Evolutionary conservation across 371 early-diverging fungal species (phyloP).

Genomic region (Blakeslea trispora): DNA sequence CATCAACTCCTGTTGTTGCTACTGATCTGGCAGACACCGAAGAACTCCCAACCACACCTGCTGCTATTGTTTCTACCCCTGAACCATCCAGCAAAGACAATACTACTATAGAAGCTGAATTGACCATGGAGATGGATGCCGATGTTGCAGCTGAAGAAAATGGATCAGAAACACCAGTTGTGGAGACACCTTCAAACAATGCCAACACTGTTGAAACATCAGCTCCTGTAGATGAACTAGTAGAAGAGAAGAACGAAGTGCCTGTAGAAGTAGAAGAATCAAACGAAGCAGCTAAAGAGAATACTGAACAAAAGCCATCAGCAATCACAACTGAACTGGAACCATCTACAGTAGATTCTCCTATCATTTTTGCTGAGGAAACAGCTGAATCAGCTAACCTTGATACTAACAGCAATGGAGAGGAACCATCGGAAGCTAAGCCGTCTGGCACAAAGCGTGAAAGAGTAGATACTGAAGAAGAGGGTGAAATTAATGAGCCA

Average conservation of each 20-base stretch:
- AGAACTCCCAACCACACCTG: too few relatives aligned
- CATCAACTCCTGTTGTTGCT: not conserved
- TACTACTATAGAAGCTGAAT: conserved; percentile 1
- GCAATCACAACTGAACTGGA: too few relatives aligned
- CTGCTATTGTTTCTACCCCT: not conserved
- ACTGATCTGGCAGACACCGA: not conserved
- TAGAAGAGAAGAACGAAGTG: not conserved
- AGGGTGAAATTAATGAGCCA: not conserved
- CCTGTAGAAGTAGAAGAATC: too few relatives aligned
- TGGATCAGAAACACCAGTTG: not conserved
- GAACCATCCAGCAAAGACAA: not conserved
- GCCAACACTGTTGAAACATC: too few relatives aligned
- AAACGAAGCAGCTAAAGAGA: not conserved
- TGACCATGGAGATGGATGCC: conserved; percentile 3
- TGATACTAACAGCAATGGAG: not conserved
- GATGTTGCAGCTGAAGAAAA: conserved; percentile 2
- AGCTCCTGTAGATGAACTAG: not conserved
- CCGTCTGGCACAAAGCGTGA: not conserved
- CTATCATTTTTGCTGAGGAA: not conserved
- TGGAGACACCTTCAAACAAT: not conserved
- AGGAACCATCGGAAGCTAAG: not conserved
- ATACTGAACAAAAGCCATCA: not conserved
- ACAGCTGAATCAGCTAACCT: not conserved
- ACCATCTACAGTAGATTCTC: not conserved
- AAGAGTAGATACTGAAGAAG: not conserved